Conservation (phyloP, 768 basidiomycete species). For the Tylopilus plumbeoviolaceoides region DNA sequence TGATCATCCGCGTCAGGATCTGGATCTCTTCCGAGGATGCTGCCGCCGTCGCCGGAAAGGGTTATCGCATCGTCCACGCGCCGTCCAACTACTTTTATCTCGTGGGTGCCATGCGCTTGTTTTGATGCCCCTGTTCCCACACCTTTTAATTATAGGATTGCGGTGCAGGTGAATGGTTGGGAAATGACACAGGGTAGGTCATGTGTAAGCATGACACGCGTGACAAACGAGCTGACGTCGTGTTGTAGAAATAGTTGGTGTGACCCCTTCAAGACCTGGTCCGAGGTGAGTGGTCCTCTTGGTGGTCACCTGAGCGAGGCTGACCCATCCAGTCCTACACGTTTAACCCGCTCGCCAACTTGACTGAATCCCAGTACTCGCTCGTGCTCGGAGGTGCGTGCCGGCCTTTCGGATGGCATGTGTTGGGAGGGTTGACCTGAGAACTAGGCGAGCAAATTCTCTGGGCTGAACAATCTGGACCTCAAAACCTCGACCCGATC, state of each 20-base stretch:
- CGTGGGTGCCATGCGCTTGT: conserved; percentile 9
- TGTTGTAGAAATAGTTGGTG: conserved; percentile 41
- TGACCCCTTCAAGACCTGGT: conserved; percentile 52
- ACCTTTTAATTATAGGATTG: conserved; percentile 32
- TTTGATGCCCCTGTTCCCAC: neutral
- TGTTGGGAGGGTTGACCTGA: neutral
- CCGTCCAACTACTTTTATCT: conserved; percentile 55
- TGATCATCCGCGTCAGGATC: conserved; percentile 25
- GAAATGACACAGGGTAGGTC: conserved; percentile 28
- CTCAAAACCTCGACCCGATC: conserved; percentile 40
- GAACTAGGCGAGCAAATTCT: conserved; percentile 35
- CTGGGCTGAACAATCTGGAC: conserved; percentile 45
- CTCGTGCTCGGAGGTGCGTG: conserved; percentile 38
- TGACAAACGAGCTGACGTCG: neutral
- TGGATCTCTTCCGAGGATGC: conserved; percentile 47
- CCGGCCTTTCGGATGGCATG: neutral
- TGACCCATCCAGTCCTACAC: conserved; percentile 35
- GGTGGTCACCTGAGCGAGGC: neutral
- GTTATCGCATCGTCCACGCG: conserved; percentile 44
- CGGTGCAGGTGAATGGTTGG: conserved; percentile 48
- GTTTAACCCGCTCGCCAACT: conserved; percentile 46
- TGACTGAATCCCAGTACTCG: conserved; percentile 32
- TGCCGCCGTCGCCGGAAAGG: conserved; percentile 34
- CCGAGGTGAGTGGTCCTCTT: conserved; percentile 31
- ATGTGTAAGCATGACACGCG: neutral